Evolutionary conservation across 2,329 filamentous ascomycete genomes (phyloP), one percentile per base, ranked within the genome.

Genomic region (Graphiopsis chlorocephala): DNA sequence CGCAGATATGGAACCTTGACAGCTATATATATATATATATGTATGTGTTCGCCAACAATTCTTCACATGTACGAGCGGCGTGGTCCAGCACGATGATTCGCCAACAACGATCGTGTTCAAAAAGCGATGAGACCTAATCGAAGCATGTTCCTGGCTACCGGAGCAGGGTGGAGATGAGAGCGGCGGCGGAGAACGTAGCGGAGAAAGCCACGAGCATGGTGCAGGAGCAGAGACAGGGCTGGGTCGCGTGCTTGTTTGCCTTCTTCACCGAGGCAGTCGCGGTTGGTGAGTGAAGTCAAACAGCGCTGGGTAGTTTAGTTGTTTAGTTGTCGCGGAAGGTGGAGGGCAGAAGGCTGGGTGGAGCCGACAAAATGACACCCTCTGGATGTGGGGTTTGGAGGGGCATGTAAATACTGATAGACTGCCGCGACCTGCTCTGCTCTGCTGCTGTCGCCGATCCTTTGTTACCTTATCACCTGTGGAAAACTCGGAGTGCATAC

Each of bases 341-440:
- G 50, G 50, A 53, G 50, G 50, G 25, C 25, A 17, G 31, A 29
- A 20, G 6, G 28, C 20, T 3, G 5, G 50, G 50, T 53, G 50
- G 50, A 53, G 50, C 50, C 50, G 50, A 31, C 1, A 1, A 53
- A 53, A 53, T 53, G 50, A 53, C 50, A 53, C 14, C 3, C 50
- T 20, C 12, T 31, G 10, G 50, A 53, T 29, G 50, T 53, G 50
- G 50, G 50, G 50, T 53, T 50, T 53, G 50, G 50, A 53, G 50
- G 50, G 50, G 50, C 50, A 53, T 31, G 26, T 53, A 53, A 53
- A 53, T 53, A 53, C 50, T 53, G 50, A 45, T 42, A 1, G n/a
- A 45, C 38, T n/a, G 35, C 38, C n/a, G 38, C 38, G n/a, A 20
- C 12, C 38, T 45, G 38, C 38, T 45, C 38, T 45, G 38, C 38